Evolutionary conservation across 2,329 filamentous ascomycete genomes (phyloP), one percentile per base, ranked within the genome.

Genomic region (Ceratocystis diversiconidia): DNA sequence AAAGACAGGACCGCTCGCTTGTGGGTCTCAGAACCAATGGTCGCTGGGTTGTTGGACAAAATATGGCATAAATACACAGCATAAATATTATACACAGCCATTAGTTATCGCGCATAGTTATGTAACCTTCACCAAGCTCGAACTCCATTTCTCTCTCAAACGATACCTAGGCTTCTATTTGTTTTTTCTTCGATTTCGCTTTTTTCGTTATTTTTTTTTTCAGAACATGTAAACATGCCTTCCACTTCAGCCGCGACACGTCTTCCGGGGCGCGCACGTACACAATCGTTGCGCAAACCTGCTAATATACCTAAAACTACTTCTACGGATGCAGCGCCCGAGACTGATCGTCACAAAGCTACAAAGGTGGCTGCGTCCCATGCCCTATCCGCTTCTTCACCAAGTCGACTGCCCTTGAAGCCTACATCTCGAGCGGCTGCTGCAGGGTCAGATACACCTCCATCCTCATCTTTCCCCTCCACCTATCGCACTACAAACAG

Each of bases 331-430:
- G 19, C 41, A 36, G 28, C 25, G 7, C 69, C 30, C 62, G 70
- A 65, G 55, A 68, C 63, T 68, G 72, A 73, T 48, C 65, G 71
- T 30, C 74, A 76, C 66, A 77, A 22, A 48, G 22, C 46, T 7
- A 50, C 59, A 32, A 19, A 52, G 8, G 3, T 50, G 44, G 10
- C 36, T 28, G 25, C 52, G 8, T 28, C 61, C 15, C 65, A 52
- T 17, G 62, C 50, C 19, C 15, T 44, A n/a, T 15, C 36, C 10
- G 55, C 72, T 69, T 71, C 69, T 19, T 82, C 80, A 8, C 79
- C 80, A 1, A 82, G 77, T 70, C 76, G 80, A 48, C 73, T 82
- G 41, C 80, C 80, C 48, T 71, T 79, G 69, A 81, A 79, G 70
- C 78, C 78, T 41, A 69, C 71, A 61, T 72, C 74, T 28, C 72